Percentiles rank a stretch among this genome's conserved stretches.
These are phyloP conservation scores for Phytopythium litorale DNA, from an alignment of 352 stramenopile species.

Conservation along the genomic window DNA sequence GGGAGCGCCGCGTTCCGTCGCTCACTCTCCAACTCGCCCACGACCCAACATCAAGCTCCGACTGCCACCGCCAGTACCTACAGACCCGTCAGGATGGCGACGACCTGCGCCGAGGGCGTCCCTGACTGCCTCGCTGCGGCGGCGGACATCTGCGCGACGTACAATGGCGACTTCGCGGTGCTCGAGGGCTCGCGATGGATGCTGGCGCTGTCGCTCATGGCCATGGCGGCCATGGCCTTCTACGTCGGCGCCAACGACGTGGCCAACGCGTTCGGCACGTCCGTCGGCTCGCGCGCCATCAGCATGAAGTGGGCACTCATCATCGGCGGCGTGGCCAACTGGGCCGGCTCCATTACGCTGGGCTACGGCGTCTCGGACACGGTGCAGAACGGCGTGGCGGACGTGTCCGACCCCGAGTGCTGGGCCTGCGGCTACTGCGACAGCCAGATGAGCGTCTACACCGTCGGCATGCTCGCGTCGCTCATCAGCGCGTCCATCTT, in stretches of 20 bases:
- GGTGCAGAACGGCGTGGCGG: slow-evolving; percentile 49
- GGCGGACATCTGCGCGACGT: slow-evolving; percentile 10
- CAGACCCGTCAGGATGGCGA: not conserved
- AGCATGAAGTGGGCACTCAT: slow-evolving; percentile 65
- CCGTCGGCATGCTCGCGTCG: slow-evolving; percentile 60
- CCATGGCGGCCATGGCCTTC: slow-evolving; percentile 26
- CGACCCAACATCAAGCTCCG: not conserved
- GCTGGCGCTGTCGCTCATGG: slow-evolving; percentile 10
- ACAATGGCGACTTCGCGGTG: slow-evolving; percentile 16
- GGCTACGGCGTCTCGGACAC: slow-evolving; percentile 69
- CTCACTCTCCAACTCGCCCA: slow-evolving; percentile 4
- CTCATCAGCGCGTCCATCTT: slow-evolving; percentile 42
- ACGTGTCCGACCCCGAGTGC: slow-evolving; percentile 17
- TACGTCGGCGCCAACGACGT: slow-evolving; percentile 78
- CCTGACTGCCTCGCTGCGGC: slow-evolving; percentile 9
- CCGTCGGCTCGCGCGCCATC: slow-evolving; percentile 68
- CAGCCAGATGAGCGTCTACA: slow-evolving; percentile 52
- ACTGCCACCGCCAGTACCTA: not conserved
- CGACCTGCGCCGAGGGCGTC: slow-evolving; percentile 14
- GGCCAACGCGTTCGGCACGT: slow-evolving; percentile 85
- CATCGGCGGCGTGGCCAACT: slow-evolving; percentile 72
- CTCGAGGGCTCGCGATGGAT: slow-evolving; percentile 14
- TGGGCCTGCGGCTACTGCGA: slow-evolving; percentile 30
- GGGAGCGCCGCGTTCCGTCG: not conserved
- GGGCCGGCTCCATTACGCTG: slow-evolving; percentile 67